These are phyloP conservation scores for Lecanicillium sp. DNA, from an alignment of 2,329 filamentous ascomycete species.

Conservation along the genomic window DNA sequence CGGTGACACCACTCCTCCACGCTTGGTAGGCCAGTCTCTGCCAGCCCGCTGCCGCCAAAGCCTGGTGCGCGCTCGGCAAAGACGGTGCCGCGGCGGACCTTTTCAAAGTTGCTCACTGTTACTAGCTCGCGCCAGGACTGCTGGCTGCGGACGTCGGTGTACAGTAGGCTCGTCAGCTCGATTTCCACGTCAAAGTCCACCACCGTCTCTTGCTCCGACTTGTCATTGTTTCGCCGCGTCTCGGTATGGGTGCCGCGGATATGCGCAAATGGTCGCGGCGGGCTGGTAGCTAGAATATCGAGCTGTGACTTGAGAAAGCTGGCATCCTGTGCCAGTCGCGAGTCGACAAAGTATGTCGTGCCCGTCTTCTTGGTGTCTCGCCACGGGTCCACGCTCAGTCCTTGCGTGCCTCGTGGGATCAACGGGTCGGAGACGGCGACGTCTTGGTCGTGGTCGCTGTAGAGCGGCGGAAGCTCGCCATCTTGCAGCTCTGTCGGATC, in stretches of 20 bases:
- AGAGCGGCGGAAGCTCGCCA: conserved; percentile 38
- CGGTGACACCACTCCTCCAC: conserved; percentile 57
- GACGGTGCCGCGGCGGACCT: conserved; percentile 56
- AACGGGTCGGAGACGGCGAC: conserved; percentile 16
- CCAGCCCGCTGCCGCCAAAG: conserved; percentile 19
- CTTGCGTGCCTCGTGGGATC: conserved; percentile 10
- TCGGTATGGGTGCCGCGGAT: conserved; percentile 46
- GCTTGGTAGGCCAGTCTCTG: conserved; percentile 22
- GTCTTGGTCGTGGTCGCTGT: conserved; percentile 27
- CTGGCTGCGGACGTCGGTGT: conserved; percentile 31
- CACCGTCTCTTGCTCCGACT: conserved; percentile 35
- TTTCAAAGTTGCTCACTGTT: conserved; percentile 49
- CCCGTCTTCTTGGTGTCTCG: conserved; percentile 23
- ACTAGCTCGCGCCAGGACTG: conserved; percentile 35
- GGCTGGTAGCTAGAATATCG: conserved; percentile 31
- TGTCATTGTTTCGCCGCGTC: conserved; percentile 33
- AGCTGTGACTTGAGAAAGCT: conserved; percentile 36
- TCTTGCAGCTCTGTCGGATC: conserved; percentile 24
- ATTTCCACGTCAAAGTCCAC: conserved; percentile 53
- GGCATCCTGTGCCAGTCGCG: conserved; percentile 35
- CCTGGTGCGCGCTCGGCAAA: conserved; percentile 41
- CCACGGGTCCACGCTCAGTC: conserved; percentile 18
- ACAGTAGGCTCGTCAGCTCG: conserved; percentile 51
- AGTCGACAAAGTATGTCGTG: conserved; percentile 34
- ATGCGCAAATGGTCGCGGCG: conserved; percentile 44